A percentile compares a stretch with the other conserved stretches of the same genome.
These are phyloP conservation scores for Boletus tylopilopsis DNA, from an alignment of 768 basidiomycete genomes.

Conservation along the genomic window DNA sequence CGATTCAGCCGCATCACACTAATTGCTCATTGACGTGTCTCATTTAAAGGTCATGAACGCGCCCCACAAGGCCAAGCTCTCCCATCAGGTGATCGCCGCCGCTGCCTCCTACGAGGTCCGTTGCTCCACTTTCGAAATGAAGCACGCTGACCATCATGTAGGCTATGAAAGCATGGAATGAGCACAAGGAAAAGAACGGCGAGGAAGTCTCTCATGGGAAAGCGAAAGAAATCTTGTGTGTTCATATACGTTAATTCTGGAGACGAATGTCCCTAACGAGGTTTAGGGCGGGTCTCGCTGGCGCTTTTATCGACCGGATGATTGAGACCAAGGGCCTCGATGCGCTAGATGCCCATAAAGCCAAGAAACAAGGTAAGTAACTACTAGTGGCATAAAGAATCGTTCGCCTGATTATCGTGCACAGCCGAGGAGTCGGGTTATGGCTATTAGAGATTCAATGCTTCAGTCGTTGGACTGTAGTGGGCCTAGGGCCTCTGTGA, in stretches of 20 bases:
- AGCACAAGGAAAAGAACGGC: slow-evolving; percentile 50
- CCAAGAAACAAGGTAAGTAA: slow-evolving; percentile 36
- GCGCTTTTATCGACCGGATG: slow-evolving; percentile 49
- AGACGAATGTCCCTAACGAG: background rate
- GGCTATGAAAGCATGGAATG: slow-evolving; percentile 64
- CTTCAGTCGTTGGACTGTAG: no score
- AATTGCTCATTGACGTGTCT: background rate
- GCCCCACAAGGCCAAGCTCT: slow-evolving; percentile 54
- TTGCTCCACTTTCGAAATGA: background rate
- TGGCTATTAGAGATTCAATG: background rate
- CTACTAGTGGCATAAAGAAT: no score
- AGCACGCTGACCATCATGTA: slow-evolving; percentile 18
- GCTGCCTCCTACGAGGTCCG: slow-evolving; percentile 63
- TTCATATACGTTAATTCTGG: slow-evolving; percentile 29
- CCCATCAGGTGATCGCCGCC: slow-evolving; percentile 65
- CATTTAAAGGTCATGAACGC: slow-evolving; percentile 40
- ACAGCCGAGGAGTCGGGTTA: slow-evolving; percentile 2
- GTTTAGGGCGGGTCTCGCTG: slow-evolving; percentile 51
- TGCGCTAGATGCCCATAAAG: slow-evolving; percentile 41
- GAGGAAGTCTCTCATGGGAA: slow-evolving; percentile 44
- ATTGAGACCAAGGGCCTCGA: slow-evolving; percentile 61
- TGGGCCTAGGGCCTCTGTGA: background rate
- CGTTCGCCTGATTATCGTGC: background rate
- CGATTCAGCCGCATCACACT: background rate
- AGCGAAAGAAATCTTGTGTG: slow-evolving; percentile 47